phyloP scores from a whole-genome alignment of 345 rosid species.

The Linum tenue region DNA sequence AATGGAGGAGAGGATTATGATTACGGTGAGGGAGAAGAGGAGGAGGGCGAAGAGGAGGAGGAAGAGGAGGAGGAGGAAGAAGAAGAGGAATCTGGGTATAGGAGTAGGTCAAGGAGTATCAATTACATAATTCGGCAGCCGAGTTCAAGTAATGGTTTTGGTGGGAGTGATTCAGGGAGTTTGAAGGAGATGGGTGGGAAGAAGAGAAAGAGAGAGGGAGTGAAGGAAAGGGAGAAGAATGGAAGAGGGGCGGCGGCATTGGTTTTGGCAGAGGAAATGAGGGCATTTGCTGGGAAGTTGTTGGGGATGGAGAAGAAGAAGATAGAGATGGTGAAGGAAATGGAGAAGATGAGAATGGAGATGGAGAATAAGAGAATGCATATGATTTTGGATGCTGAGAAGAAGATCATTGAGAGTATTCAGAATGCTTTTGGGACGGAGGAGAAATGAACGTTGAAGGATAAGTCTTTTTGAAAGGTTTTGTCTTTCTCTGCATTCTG shows the following conservation, averaged over 20 bases:
- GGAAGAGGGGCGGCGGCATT: conserved; percentile 18
- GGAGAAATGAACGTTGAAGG: background rate
- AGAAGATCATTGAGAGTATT: conserved; percentile 45
- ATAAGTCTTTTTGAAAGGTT: background rate
- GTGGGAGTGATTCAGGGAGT: conserved; percentile 23
- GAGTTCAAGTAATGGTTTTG: conserved; percentile 39
- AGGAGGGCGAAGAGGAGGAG: conserved; percentile 10
- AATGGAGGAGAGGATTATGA: too few species aligned
- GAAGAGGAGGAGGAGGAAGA: conserved; percentile 30
- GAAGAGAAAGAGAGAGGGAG: background rate
- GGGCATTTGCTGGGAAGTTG: conserved; percentile 46
- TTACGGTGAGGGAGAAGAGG: background rate
- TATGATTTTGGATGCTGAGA: conserved; percentile 48
- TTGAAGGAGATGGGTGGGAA: background rate
- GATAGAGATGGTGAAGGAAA: conserved; percentile 59
- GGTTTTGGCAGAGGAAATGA: conserved; percentile 47
- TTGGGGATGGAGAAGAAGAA: conserved; percentile 53
- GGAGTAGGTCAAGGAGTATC: conserved; percentile 48
- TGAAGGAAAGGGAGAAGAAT: background rate
- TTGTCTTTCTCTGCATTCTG: background rate
- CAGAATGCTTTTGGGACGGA: conserved; percentile 20
- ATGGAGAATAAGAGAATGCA: conserved; percentile 55
- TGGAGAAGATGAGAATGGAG: conserved; percentile 44
- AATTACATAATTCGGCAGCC: conserved; percentile 51
- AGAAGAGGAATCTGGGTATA: conserved; percentile 25